Evolutionary conservation across 2,329 filamentous ascomycete species (phyloP).

Genomic region (Cercospora citrullina): DNA sequence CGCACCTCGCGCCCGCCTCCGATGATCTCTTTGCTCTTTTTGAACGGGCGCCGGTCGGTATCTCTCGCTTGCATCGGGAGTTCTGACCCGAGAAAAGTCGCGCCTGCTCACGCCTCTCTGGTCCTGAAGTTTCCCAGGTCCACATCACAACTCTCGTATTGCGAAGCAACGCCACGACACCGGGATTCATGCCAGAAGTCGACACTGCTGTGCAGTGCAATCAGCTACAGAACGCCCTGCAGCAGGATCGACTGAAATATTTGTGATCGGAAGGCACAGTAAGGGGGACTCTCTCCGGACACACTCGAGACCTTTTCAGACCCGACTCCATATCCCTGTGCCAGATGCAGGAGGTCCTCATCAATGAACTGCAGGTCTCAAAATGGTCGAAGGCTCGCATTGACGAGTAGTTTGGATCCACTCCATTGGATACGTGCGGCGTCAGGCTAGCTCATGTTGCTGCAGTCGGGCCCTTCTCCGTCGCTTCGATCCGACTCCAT

Average conservation of each 20-base stretch:
- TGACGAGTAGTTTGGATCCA: background rate
- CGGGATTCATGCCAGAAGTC: too few relatives aligned
- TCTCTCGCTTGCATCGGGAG: background rate
- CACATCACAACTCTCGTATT: background rate
- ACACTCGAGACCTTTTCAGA: too few relatives aligned
- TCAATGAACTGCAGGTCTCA: background rate
- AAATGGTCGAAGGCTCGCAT: background rate
- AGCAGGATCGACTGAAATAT: background rate
- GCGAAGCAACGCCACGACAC: too few relatives aligned
- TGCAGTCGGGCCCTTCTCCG: background rate
- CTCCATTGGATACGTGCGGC: background rate
- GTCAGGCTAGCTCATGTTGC: background rate
- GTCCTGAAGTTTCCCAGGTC: background rate
- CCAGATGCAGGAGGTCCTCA: background rate
- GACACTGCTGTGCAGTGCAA: background rate
- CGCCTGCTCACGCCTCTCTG: background rate
- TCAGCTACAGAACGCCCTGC: background rate
- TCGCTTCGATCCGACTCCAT: background rate
- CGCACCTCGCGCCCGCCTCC: background rate
- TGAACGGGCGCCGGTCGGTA: background rate
- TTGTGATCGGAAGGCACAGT: too few relatives aligned
- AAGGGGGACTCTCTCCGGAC: too few relatives aligned
- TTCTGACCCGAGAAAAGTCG: background rate
- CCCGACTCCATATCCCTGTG: background rate
- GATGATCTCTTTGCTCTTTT: background rate